phyloP scores from a whole-genome alignment of 331 rosid genomes.

The Malus hybrid region DNA sequence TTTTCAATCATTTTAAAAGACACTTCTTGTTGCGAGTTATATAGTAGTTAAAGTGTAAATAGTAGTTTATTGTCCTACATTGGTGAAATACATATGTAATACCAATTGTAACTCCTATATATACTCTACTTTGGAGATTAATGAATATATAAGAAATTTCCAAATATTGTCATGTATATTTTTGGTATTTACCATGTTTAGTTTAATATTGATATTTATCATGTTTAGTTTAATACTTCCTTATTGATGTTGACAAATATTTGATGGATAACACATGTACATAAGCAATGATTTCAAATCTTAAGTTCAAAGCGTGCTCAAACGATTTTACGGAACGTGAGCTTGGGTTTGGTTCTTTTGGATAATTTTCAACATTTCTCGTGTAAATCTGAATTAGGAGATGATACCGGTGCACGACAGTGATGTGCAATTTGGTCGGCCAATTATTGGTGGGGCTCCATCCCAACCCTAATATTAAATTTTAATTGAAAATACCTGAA shows the following conservation, averaged over 20 bases:
- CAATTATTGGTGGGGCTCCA: constrained; percentile 7
- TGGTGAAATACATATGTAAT: too few species aligned
- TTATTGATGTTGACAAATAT: background rate
- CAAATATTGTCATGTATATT: too few species aligned
- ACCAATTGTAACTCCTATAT: too few species aligned
- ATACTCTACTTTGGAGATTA: too few species aligned
- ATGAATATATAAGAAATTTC: too few species aligned
- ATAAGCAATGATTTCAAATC: background rate
- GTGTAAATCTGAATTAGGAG: background rate
- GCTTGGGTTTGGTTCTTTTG: background rate
- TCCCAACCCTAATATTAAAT: background rate
- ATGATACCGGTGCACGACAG: background rate
- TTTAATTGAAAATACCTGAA: background rate
- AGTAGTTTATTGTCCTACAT: too few species aligned
- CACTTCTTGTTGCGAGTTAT: too few species aligned
- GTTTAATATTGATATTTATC: too few species aligned
- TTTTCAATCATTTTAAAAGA: too few species aligned
- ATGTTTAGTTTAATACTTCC: too few species aligned
- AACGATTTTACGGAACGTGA: background rate
- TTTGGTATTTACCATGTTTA: too few species aligned
- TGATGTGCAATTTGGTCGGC: background rate
- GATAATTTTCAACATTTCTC: background rate
- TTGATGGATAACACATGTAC: background rate
- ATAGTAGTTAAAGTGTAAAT: too few species aligned
- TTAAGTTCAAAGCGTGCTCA: background rate